A percentile compares a stretch with the other conserved stretches of the same genome.
Evolutionary conservation across 2,329 filamentous ascomycete species (phyloP).

Genomic region (Colletotrichum melonis): DNA sequence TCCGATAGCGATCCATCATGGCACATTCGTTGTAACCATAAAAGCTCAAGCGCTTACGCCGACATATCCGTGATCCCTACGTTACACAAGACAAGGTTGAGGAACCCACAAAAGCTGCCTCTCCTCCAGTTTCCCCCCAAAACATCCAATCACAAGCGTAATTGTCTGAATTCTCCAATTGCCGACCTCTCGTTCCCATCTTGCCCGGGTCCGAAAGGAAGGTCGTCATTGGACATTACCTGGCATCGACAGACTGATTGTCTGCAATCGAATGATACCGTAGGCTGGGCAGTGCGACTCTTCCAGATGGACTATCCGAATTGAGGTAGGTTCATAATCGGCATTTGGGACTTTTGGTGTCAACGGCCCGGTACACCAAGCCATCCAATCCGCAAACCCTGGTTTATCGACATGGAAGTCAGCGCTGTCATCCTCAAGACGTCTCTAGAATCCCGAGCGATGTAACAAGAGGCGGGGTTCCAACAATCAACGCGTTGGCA

Average conservation of each 20-base stretch:
- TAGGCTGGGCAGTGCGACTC: neutral
- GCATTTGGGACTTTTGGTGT: neutral
- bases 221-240: neutral
- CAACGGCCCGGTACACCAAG: neutral
- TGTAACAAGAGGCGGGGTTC: neutral
- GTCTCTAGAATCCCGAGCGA: neutral
- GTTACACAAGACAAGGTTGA: no score
- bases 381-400: neutral
- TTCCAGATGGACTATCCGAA: neutral
- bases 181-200: neutral
- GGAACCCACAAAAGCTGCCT: neutral
- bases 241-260: neutral
- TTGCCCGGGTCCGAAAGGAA: neutral
- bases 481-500: no score
- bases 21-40: neutral
- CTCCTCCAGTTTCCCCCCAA: neutral
- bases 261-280: neutral
- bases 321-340: neutral
- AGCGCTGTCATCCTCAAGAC: neutral
- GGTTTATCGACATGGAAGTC: neutral
- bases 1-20: neutral
- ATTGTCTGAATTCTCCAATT: neutral
- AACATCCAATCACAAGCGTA: neutral
- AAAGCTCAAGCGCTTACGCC: neutral
- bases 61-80: neutral